These are phyloP conservation scores for Trichoderma endophyticum DNA, from an alignment of 2,329 filamentous ascomycete genomes.

Conservation along the genomic window DNA sequence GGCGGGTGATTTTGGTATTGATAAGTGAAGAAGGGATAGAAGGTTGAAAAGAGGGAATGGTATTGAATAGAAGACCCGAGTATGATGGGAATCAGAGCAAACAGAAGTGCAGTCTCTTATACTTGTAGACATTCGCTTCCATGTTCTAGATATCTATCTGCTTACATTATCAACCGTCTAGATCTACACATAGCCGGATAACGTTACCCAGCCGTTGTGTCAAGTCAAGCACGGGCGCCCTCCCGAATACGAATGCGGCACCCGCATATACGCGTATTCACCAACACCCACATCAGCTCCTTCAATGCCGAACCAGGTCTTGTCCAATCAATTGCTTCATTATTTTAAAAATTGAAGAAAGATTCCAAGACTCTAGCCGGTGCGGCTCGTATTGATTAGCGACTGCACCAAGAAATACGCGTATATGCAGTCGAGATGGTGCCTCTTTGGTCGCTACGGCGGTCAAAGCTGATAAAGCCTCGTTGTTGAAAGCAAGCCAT, in stretches of 20 bases:
- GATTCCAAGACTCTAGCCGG: neutral
- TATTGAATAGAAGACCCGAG: neutral
- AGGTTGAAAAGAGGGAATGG: neutral
- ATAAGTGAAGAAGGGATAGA: neutral
- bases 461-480: neutral
- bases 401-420: neutral
- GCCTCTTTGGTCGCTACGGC: neutral
- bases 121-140: neutral
- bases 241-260: constrained; percentile 14
- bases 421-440: neutral
- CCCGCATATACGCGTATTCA: constrained; percentile 3
- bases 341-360: neutral
- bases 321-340: neutral
- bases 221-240: neutral
- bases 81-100: neutral
- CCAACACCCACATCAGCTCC: neutral
- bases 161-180: neutral
- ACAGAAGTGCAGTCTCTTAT: neutral
- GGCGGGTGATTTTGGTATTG: neutral
- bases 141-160: neutral
- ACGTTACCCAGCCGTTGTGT: neutral
- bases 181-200: neutral
- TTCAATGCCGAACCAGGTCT: neutral
- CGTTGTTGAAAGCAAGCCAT: neutral
- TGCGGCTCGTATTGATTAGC: neutral